Conservation (phyloP, 805 yeast genomes). For the Martiniozyma abietophila region DNA sequence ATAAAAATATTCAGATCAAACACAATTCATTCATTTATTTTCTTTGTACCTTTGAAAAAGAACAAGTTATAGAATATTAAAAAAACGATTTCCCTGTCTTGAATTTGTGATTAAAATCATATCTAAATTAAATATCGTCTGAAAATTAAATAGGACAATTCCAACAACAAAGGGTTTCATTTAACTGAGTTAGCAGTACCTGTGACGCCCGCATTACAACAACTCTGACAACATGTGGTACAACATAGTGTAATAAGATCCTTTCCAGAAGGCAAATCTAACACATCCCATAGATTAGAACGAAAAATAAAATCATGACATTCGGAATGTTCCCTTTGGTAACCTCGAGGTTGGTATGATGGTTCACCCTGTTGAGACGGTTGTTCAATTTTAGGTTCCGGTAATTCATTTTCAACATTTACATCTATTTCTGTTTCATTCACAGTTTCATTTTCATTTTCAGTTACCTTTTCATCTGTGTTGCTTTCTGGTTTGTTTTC, state of each 20-base stretch:
- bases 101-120: too few species aligned
- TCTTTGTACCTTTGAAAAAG: too few species aligned
- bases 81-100: too few species aligned
- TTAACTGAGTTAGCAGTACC: slow-evolving; percentile 3
- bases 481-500: not conserved
- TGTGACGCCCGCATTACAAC: slow-evolving; percentile 5
- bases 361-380: slow-evolving; percentile 8
- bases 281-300: slow-evolving; percentile 10
- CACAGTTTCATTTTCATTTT: slow-evolving; percentile 1
- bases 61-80: too few species aligned
- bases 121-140: not conserved
- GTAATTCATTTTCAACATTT: not conserved
- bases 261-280: slow-evolving; percentile 9
- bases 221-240: slow-evolving; percentile 6
- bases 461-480: not conserved
- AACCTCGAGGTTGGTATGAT: slow-evolving; percentile 13
- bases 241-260: slow-evolving; percentile 1
- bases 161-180: not conserved
- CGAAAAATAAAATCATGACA: slow-evolving; percentile 23
- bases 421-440: not conserved
- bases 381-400: slow-evolving; percentile 5
- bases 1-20: too few species aligned
- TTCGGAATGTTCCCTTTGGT: slow-evolving; percentile 21
- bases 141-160: not conserved
- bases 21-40: too few species aligned